phyloP scores from a whole-genome alignment of 768 basidiomycete species.

The Pisolithus marmoratus region DNA sequence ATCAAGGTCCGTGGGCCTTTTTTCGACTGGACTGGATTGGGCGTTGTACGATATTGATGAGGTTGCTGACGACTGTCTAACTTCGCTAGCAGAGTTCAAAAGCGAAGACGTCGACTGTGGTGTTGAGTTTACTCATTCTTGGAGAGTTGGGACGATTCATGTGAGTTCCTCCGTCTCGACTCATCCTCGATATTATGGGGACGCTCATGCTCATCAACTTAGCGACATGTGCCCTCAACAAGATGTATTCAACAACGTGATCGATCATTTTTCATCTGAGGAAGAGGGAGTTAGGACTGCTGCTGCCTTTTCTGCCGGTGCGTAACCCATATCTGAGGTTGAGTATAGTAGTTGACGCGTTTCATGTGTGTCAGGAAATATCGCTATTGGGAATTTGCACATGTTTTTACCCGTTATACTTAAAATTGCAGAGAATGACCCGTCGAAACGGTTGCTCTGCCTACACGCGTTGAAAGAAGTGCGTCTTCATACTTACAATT shows the following conservation, averaged over 20 bases:
- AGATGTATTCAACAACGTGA: conserved; percentile 70
- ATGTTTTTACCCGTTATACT: conserved; percentile 85
- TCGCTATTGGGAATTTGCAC: conserved; percentile 88
- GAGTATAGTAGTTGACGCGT: not conserved
- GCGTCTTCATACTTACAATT: no score
- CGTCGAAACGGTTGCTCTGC: conserved; percentile 75
- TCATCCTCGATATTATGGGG: not conserved
- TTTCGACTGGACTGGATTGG: not conserved
- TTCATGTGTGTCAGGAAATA: conserved; percentile 59
- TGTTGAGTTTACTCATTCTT: conserved; percentile 81
- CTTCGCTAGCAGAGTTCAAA: conserved; percentile 45
- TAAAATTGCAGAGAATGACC: conserved; percentile 66
- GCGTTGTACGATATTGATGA: not conserved
- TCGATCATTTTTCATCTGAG: conserved; percentile 69
- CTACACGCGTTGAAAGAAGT: conserved; percentile 92
- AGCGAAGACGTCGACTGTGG: conserved; percentile 59
- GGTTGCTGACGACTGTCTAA: not conserved
- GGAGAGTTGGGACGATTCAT: conserved; percentile 92
- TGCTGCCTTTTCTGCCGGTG: conserved; percentile 91
- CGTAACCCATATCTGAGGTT: conserved; percentile 10
- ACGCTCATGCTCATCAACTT: not conserved
- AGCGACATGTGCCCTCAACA: conserved; percentile 85
- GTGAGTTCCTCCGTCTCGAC: conserved; percentile 35
- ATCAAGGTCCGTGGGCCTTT: conserved; percentile 54
- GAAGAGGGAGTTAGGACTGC: conserved; percentile 86